Percentiles rank a stretch among this genome's conserved stretches.
phyloP scores from a whole-genome alignment of 148 eudicot species.

The Polygonum aviculare region DNA sequence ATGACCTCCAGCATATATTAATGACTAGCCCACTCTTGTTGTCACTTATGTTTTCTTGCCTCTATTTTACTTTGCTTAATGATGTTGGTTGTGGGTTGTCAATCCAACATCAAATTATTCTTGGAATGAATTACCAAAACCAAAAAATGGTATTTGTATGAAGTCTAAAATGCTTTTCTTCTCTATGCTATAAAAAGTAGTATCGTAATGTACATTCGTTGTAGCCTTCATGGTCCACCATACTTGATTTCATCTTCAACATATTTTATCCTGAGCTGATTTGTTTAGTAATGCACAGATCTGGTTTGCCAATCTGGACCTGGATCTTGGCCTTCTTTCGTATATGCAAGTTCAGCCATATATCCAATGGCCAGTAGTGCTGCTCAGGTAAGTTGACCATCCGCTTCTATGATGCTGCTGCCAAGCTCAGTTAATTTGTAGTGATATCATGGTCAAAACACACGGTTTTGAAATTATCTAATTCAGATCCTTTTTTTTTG shows the following conservation, averaged over 20 bases:
- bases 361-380: constrained; percentile 98
- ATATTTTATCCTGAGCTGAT: background rate
- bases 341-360: constrained; percentile 81
- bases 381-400: constrained; percentile 56
- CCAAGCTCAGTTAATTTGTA: background rate
- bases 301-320: constrained; percentile 98
- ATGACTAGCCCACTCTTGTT: background rate
- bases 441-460: background rate
- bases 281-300: constrained; percentile 8
- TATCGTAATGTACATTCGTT: background rate
- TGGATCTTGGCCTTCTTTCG: constrained; percentile 86
- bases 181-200: background rate
- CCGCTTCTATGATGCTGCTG: constrained; percentile 6
- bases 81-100: background rate
- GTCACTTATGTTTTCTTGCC: background rate
- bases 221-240: background rate
- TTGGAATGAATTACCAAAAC: background rate
- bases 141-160: background rate
- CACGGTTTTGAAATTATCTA: background rate
- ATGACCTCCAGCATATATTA: background rate
- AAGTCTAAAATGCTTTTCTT: background rate
- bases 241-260: background rate
- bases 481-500: background rate
- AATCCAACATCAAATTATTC: background rate
- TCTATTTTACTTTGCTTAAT: background rate